phyloP scores from a whole-genome alignment of 176 grass and related monocot genomes.

The Carex scoparia region DNA sequence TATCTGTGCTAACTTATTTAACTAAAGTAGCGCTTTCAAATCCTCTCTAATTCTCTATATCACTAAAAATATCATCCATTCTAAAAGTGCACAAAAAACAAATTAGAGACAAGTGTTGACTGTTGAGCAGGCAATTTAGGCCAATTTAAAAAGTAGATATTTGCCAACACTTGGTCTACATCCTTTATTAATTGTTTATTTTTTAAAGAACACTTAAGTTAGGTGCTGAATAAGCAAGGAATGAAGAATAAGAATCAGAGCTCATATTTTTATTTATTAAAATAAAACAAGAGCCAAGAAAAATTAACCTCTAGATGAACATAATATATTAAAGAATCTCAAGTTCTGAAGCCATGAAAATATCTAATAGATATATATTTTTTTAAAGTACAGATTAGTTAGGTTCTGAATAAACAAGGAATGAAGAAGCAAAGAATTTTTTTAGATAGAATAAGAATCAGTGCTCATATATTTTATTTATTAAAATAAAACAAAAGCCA shows the following conservation, averaged over 20 bases:
- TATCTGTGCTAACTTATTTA: background rate
- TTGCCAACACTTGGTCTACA: background rate
- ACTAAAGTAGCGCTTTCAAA: background rate
- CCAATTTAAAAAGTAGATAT: background rate
- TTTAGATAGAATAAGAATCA: background rate
- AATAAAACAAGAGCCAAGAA: too few relatives aligned
- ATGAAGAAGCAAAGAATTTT: background rate
- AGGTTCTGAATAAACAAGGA: background rate
- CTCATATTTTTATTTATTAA: background rate
- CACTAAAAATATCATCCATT: too few relatives aligned
- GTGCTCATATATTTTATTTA: background rate
- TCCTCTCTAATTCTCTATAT: too few relatives aligned
- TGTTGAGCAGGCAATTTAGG: background rate
- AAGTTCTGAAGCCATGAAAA: background rate
- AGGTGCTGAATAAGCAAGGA: background rate
- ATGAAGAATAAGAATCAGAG: background rate
- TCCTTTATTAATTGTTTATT: background rate
- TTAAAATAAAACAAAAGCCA: too few relatives aligned
- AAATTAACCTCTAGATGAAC: background rate
- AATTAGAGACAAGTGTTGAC: background rate
- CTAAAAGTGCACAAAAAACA: background rate
- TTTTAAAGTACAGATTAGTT: background rate
- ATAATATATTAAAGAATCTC: background rate
- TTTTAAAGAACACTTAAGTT: background rate
- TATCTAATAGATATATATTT: background rate